These are phyloP conservation scores for Fusarium udum DNA, from an alignment of 2,329 filamentous ascomycete genomes.

Conservation along the genomic window DNA sequence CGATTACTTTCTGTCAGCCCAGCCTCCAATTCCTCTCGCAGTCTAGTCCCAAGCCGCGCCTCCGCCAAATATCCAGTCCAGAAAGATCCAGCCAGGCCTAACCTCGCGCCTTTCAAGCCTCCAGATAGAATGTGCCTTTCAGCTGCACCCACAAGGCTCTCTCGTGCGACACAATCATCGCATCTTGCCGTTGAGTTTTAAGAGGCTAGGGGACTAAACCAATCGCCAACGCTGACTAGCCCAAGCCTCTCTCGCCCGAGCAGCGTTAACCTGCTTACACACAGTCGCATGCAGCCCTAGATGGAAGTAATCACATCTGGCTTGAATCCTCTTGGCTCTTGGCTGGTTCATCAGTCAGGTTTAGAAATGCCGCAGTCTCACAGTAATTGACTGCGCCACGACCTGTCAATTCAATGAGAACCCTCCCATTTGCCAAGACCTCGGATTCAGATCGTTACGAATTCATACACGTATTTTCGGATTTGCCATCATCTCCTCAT, in stretches of 20 bases:
- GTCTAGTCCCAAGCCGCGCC: constrained; percentile 34
- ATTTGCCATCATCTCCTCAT: constrained; percentile 6
- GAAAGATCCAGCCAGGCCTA: constrained; percentile 33
- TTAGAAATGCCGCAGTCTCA: constrained; percentile 16
- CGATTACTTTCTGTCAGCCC: constrained; percentile 28
- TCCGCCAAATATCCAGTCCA: constrained; percentile 36
- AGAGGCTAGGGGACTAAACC: neutral
- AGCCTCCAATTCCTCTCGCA: constrained; percentile 25
- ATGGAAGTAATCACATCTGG: neutral
- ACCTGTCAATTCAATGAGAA: constrained; percentile 2
- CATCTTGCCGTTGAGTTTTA: neutral
- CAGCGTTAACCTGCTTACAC: neutral
- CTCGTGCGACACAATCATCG: neutral
- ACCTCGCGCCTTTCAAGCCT: constrained; percentile 25
- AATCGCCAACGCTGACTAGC: constrained; percentile 4
- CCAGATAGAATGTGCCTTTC: constrained; percentile 7
- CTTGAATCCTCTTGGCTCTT: neutral
- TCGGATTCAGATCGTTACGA: constrained; percentile 6
- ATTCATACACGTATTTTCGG: neutral
- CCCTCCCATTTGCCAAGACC: neutral
- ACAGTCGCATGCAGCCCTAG: constrained; percentile 2
- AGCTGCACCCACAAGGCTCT: constrained; percentile 10
- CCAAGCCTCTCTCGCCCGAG: constrained; percentile 1
- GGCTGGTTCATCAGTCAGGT: neutral
- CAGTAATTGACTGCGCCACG: constrained; percentile 25